Base-by-base conservation (phyloP, 805 yeast genomes). In the Kazachstania psychrophila region DNA sequence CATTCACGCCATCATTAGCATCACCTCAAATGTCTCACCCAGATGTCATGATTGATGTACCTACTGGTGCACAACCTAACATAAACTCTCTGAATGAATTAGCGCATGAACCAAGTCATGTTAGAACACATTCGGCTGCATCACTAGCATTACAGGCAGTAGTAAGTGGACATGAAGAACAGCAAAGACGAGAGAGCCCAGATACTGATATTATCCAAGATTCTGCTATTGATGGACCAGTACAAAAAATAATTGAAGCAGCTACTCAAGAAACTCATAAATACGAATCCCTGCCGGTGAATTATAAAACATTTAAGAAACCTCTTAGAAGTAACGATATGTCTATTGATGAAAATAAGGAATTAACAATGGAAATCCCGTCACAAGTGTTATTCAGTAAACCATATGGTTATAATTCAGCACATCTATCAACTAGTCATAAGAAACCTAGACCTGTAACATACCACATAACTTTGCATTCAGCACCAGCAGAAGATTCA, bases 381-480 rank as follows among this genome's bases (percentile, higher is more conserved):
- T 24, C n/a, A 24, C 6, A 6, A 24, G 13, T 11, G n/a, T 24
- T 12, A 24, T 5, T 5, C 9, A 5, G n/a, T 6, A 24, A 24
- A 11, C 7, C 27, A n/a, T 6, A 25, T 25, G 10, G 14, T 25
- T 7, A 10, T 25, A 11, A n/a, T 8, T 5, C 28, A 12, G 13
- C 13, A 10, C 12, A n/a, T 25, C 14, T 8, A 10, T n/a, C n/a
- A n/a, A n/a, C n/a, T n/a, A n/a, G n/a, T n/a, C 65, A 66, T 33
- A 70, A 73, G 55, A 78, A 72, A 50, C 89, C 86, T 40, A 72
- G 94, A 54, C 92, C 94, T 29, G 81, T 88, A 0, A 80, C 89
- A 7, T 82, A 79, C 51, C 88, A 82, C 22, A 17, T 37, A 11
- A 32, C 40, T 3, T 22, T 36, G 22, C 39, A 36, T 25, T 36